A percentile compares a stretch with the other conserved stretches of the same genome.
Conservation (phyloP, 2,329 filamentous ascomycete species). For the Botrytis galanthina region DNA sequence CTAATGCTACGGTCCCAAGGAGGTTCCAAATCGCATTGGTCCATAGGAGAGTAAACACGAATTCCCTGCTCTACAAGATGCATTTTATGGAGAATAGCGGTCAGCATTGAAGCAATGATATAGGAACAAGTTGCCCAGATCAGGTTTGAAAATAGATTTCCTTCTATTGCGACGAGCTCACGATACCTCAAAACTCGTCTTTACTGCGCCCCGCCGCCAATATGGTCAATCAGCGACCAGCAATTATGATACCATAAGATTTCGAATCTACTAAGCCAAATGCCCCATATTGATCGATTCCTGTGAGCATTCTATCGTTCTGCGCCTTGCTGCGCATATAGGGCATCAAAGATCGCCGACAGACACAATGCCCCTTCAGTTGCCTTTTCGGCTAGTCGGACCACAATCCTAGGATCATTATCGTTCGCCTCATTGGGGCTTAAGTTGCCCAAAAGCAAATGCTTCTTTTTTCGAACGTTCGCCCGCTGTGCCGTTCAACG, state of each 20-base stretch:
- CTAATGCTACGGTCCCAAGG: conserved; percentile 3
- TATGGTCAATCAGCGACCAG: background rate
- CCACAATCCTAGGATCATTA: conserved; percentile 2
- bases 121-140: conserved; percentile 21
- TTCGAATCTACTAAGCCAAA: background rate
- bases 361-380: conserved; percentile 6
- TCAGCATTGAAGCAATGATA: conserved; percentile 15
- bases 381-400: conserved; percentile 15
- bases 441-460: conserved; percentile 17
- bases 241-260: background rate
- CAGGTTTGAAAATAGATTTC: conserved; percentile 9
- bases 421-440: conserved; percentile 19
- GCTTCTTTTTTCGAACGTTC: background rate
- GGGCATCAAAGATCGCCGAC: background rate
- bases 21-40: background rate
- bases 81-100: background rate
- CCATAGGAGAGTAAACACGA: background rate
- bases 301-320: background rate
- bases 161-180: background rate
- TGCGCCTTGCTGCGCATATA: conserved; percentile 20
- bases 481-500: background rate
- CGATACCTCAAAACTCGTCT: background rate
- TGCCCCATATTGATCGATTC: background rate
- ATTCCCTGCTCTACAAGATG: background rate
- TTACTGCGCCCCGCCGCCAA: background rate